phyloP scores from a whole-genome alignment of 1,284 basidiomycete species.

The Takashimella koratensis region DNA sequence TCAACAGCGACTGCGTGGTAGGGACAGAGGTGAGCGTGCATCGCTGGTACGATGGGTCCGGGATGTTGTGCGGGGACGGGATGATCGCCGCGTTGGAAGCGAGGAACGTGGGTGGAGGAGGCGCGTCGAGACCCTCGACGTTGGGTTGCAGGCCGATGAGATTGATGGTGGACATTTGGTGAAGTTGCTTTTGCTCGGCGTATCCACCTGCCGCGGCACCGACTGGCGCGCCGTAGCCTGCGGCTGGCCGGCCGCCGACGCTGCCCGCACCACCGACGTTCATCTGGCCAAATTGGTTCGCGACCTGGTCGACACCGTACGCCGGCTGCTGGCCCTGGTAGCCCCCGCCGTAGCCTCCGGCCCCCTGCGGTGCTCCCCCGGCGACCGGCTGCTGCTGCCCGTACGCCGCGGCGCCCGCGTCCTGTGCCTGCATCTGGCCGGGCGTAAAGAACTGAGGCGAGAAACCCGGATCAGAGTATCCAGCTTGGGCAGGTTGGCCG shows the following conservation, averaged over 20 bases:
- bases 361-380: constrained; percentile 3
- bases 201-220: constrained; percentile 6
- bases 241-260: constrained; percentile 57
- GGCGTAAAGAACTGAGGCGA: constrained; percentile 75
- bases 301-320: constrained; percentile 62
- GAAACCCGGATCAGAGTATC: not conserved
- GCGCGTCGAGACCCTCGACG: constrained; percentile 71
- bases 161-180: constrained; percentile 72
- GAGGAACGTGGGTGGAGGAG: constrained; percentile 83
- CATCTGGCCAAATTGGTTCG: constrained; percentile 86
- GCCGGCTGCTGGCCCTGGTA: constrained; percentile 53
- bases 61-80: constrained; percentile 72
- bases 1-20: constrained; percentile 83
- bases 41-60: constrained; percentile 89
- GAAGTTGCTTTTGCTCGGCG: constrained; percentile 43
- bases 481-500: not conserved
- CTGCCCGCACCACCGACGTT: constrained; percentile 55
- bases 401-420: not conserved
- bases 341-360: not conserved
- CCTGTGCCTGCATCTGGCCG: constrained; percentile 49
- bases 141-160: constrained; percentile 86
- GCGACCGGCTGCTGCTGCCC: constrained; percentile 29
- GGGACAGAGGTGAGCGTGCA: constrained; percentile 90
- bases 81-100: constrained; percentile 80
- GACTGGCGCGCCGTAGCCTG: constrained; percentile 11